phyloP scores from a whole-genome alignment of 148 eudicot species.

The Arctostaphylos glauca region DNA sequence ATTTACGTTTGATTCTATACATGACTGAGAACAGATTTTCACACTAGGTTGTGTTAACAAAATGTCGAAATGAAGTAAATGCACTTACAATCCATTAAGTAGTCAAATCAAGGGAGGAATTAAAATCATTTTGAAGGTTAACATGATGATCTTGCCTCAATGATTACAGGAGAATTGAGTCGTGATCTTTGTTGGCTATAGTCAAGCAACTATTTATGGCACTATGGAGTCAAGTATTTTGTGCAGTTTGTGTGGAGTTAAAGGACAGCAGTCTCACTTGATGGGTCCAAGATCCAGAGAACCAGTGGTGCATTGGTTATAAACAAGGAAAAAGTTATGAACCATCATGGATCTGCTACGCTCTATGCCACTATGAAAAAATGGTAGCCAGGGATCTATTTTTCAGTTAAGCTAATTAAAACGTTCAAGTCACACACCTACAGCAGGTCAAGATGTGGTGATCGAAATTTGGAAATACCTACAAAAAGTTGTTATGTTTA shows the following conservation, averaged over 20 bases:
- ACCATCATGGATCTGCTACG: not conserved
- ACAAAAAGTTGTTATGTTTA: not conserved
- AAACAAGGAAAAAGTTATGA: not conserved
- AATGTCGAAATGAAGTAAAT: not conserved
- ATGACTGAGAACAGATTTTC: not conserved
- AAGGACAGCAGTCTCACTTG: not conserved
- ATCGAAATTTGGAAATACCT: not conserved
- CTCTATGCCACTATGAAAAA: not conserved
- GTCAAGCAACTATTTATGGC: not conserved
- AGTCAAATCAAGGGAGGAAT: not conserved
- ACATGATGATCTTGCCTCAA: not conserved
- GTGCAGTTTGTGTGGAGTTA: not conserved
- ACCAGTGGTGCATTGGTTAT: not conserved
- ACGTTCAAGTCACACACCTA: not conserved
- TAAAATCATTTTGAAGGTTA: not conserved
- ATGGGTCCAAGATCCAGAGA: not conserved
- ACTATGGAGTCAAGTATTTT: not conserved
- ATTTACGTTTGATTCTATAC: too few species aligned
- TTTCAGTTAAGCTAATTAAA: not conserved
- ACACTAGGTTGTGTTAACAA: not conserved
- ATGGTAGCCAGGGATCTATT: not conserved
- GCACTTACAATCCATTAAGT: not conserved
- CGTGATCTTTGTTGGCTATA: not conserved
- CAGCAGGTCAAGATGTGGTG: constrained; percentile 1
- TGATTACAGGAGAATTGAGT: not conserved